Evolutionary conservation across 2,329 filamentous ascomycete species (phyloP), one percentile per base, ranked within the genome.

Genomic region (Alternaria alternata): DNA sequence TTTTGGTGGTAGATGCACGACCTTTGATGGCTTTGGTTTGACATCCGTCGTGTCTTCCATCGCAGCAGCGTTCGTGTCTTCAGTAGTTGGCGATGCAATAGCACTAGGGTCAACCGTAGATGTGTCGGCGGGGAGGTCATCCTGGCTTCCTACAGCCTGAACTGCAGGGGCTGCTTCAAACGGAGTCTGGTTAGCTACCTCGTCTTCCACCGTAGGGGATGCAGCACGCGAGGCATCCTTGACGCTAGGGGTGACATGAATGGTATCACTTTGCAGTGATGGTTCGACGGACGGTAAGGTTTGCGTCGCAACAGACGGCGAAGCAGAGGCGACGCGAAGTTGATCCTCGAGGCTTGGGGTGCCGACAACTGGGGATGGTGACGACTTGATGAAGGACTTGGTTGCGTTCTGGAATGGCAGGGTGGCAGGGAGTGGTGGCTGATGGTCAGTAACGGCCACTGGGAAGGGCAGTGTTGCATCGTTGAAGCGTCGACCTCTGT

Each of bases 401-500:
- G 62, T 57, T 34, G 68, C 53, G 8, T 68, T 57, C 53, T 71
- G 62, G 49, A 71, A 71, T 2, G 72, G 66, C 41, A 74, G 54
- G 34, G 70, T 69, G 24, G 67, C 62, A 32, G 73, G 65, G 49
- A 72, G 64, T 16, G 69, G 62, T 65, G 72, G 57, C 52, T 72
- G 63, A 36, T 68, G 65, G 54, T 70, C 70, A 68, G 59, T n/a
- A 34, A 69, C 65, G 56, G 66, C 60, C 58, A 53, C 61, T 43
- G 74, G 74, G 59, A 71, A 74, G 62, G 82, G 84, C 42, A 87
- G 80, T 52, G 85, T 85, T 65, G 81, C 75, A 75, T 86, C 84
- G 74, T 86, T 80, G 77, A 87, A 88, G 72, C 80, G 81, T 62
- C 82, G 84, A 68, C 84, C 84, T 82, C 86, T 88, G 68, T 42